Base-by-base conservation (phyloP, 2,329 filamentous ascomycete species). In the Parafenestella ontariensis region DNA sequence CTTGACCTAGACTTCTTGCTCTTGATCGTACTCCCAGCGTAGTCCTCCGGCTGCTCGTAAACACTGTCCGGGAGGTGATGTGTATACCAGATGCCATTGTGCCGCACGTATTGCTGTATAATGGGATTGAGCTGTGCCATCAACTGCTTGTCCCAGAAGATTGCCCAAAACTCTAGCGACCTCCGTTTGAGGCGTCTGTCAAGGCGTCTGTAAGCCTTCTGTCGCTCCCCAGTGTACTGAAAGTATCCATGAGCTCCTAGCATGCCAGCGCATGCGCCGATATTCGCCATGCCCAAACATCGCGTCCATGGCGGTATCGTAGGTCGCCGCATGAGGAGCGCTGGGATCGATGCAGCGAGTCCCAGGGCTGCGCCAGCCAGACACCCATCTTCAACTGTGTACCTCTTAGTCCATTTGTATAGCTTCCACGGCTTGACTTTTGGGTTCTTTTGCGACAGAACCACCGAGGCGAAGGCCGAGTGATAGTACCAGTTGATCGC, bases 401-500 rank as follows among this genome's bases (percentile, higher is more conserved):
- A 53, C 3, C 31, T 49, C 39, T 64, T 61, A 15, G 67, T 65
- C 54, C 56, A 56, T 40, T 69, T 61, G 37, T 61, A 72, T 13
- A 72, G 52, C 31, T 59, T 70, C 59, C 62, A 63, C 7, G 58
- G 61, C 34, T 46, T 56, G 33, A 54, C 20, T 26, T 59, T 42
- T 5, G 54, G 31, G 17, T 58, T 40, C 33, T 37, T 45, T 24
- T 64, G 49, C 23, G 59, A 48, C 7, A 59, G 41, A 9, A 61
- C 54, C 13, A 62, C 17, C 33, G 51, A 47, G 6, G 64, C 58
- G 46, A 71, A 65, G 11, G 50, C 36, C 4, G 58, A 54, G 41
- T 69, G 56, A 42, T 70, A 70, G 52, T 68, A 71, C 46, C 53
- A 65, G 45, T 70, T 71, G 9, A 64, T 56, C 5, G 62, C 61